Conservation (phyloP, 2,329 filamentous ascomycete genomes). For the Colletotrichum horii region DNA sequence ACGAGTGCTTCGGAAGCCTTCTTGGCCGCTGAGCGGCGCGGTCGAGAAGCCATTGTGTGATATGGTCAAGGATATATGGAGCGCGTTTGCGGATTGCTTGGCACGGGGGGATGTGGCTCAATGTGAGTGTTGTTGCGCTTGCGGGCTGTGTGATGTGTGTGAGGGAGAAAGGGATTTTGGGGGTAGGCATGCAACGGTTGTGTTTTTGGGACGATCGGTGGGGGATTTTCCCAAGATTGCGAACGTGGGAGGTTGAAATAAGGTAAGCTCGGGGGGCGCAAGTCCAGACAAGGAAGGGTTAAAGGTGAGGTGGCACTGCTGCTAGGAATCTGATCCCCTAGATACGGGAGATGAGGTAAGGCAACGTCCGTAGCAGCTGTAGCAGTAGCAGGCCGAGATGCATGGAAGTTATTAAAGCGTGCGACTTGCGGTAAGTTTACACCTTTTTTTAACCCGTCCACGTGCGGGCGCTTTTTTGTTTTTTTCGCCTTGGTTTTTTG, state of each 20-base stretch:
- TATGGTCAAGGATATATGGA: slow-evolving; percentile 11
- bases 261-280: slow-evolving; percentile 19
- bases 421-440: slow-evolving; percentile 2
- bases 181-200: background rate
- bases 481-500: background rate
- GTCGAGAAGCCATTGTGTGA: slow-evolving; percentile 49
- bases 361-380: background rate
- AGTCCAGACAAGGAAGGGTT: slow-evolving; percentile 11
- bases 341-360: slow-evolving; percentile 23
- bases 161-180: background rate
- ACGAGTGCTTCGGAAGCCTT: slow-evolving; percentile 49
- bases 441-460: slow-evolving; percentile 1
- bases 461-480: background rate
- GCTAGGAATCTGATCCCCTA: slow-evolving; percentile 21
- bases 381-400: slow-evolving; percentile 12
- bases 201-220: slow-evolving; percentile 3
- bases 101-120: background rate
- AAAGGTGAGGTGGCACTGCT: slow-evolving; percentile 21
- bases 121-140: background rate
- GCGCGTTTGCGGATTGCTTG: background rate
- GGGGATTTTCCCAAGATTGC: slow-evolving; percentile 10
- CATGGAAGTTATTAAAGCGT: background rate
- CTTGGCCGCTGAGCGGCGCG: slow-evolving; percentile 48
- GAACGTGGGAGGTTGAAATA: slow-evolving; percentile 22
- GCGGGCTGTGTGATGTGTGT: background rate